Evolutionary conservation across 2,329 filamentous ascomycete genomes (phyloP).

Genomic region (Metarhizium anisopliae): DNA sequence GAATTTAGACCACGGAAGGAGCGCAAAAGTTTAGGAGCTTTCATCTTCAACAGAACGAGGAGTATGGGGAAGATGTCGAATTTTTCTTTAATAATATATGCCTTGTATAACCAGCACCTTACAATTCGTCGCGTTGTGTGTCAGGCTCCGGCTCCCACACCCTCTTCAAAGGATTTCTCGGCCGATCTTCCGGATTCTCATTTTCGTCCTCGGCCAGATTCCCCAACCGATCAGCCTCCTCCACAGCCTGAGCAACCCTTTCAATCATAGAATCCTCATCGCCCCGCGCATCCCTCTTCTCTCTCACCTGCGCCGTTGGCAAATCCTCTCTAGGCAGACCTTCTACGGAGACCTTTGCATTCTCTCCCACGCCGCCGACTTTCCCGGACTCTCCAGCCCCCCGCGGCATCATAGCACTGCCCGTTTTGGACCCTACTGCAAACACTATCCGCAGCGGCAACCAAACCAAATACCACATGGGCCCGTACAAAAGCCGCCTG

Average conservation of each 20-base stretch:
- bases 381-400: constrained; percentile 15
- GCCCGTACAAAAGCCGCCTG: constrained; percentile 76
- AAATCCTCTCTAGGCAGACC: constrained; percentile 31
- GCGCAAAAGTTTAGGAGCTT: background rate
- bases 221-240: constrained; percentile 21
- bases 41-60: constrained; percentile 4
- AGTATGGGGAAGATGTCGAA: background rate
- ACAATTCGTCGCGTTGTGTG: constrained; percentile 28
- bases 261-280: constrained; percentile 37
- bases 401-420: constrained; percentile 39
- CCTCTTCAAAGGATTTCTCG: constrained; percentile 19
- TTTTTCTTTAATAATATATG: background rate
- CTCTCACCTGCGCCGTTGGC: constrained; percentile 40
- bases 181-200: constrained; percentile 5
- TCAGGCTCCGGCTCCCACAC: constrained; percentile 16
- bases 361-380: constrained; percentile 17
- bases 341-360: constrained; percentile 20
- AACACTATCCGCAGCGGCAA: constrained; percentile 65
- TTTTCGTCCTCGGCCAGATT: constrained; percentile 11
- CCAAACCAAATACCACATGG: constrained; percentile 82
- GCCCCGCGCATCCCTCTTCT: constrained; percentile 13
- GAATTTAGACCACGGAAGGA: background rate
- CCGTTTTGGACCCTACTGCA: constrained; percentile 45
- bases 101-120: background rate
- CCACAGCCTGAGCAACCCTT: constrained; percentile 46